phyloP scores from a whole-genome alignment of 2,329 filamentous ascomycete species.

The Nemania abortiva region DNA sequence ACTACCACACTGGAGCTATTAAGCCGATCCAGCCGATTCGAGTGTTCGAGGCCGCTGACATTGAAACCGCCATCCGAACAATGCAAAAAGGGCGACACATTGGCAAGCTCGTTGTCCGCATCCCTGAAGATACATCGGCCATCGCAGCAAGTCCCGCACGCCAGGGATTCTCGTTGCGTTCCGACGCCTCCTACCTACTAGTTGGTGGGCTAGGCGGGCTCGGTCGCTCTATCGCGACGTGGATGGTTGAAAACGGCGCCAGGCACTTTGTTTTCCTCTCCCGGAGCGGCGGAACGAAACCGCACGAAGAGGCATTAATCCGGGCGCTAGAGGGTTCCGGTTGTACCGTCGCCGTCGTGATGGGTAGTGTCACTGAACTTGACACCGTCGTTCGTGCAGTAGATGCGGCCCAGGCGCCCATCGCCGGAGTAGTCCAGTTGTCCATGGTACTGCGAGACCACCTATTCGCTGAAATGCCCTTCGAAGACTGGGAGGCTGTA shows the following conservation, averaged over 20 bases:
- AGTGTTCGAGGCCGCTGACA: slow-evolving; percentile 19
- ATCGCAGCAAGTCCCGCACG: background rate
- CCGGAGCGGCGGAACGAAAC: slow-evolving; percentile 9
- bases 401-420: background rate
- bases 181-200: slow-evolving; percentile 30
- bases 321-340: slow-evolving; percentile 11
- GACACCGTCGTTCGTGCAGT: slow-evolving; percentile 8
- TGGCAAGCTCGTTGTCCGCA: slow-evolving; percentile 28
- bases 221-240: slow-evolving; percentile 23
- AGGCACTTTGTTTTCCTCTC: slow-evolving; percentile 26
- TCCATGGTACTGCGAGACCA: slow-evolving; percentile 28
- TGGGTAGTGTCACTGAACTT: slow-evolving; percentile 18
- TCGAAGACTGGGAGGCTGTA: slow-evolving; percentile 17
- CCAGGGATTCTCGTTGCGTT: background rate
- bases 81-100: slow-evolving; percentile 32
- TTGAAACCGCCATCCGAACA: slow-evolving; percentile 13
- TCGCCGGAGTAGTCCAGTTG: slow-evolving; percentile 22
- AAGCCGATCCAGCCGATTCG: slow-evolving; percentile 17
- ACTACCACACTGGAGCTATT: slow-evolving; percentile 19
- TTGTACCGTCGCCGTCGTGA: slow-evolving; percentile 12
- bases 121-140: slow-evolving; percentile 9
- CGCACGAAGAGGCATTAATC: slow-evolving; percentile 12
- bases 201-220: slow-evolving; percentile 29
- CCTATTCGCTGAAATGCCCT: slow-evolving; percentile 17
- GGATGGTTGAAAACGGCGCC: slow-evolving; percentile 26